Evolutionary conservation across 2,329 filamentous ascomycete species (phyloP), one percentile per base, ranked within the genome.

Genomic region (Pezicula radicicola): DNA sequence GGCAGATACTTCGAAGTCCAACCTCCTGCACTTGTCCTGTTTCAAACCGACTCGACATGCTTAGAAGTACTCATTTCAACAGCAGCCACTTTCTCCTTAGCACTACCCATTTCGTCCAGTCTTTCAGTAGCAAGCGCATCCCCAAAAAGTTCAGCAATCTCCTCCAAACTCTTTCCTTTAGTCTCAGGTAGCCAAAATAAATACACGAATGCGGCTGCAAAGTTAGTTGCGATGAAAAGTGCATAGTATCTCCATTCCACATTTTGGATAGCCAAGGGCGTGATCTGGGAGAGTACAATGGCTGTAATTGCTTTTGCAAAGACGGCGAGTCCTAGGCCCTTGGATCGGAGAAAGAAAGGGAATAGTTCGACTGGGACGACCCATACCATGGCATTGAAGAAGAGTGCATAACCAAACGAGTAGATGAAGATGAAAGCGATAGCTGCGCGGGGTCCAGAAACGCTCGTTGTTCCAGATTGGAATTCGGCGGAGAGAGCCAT

Each of bases 121-220:
- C 25, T 19, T 6, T 42, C 49, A 21, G 48, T 50, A 12, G 44
- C 50, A 15, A 55, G 18, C 7, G 46, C 44, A 46, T 57, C 52
- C 4, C 62, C 65, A 45, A 68, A 68, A 1, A 61, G 41, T 41
- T 57, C 61, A 2, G 59, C 64, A 56, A 71, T 71, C 61, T 85
- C 77, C 68, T 88, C 85, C 40, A 88, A 75, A 1, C 77, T 81
- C 18, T 87, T 73, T 40, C 83, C 83, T 69, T 87, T 86, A 46
- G 85, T 88, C 71, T 87, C 84, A 55, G 84, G 83, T 55, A 88
- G 72, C 63, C 80, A 77, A 59, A 72, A 62, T 40, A 64, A 71
- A 27, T 70, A 71, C 6, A 71, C 55, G 5, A 67, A 54, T 0
- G 69, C 70, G 1, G 63, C 60, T 0, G 47, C 55, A 12, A 66